Evolutionary conservation across 768 basidiomycete genomes (phyloP).

Genomic region (Lanmaoa pseudosensibilis): DNA sequence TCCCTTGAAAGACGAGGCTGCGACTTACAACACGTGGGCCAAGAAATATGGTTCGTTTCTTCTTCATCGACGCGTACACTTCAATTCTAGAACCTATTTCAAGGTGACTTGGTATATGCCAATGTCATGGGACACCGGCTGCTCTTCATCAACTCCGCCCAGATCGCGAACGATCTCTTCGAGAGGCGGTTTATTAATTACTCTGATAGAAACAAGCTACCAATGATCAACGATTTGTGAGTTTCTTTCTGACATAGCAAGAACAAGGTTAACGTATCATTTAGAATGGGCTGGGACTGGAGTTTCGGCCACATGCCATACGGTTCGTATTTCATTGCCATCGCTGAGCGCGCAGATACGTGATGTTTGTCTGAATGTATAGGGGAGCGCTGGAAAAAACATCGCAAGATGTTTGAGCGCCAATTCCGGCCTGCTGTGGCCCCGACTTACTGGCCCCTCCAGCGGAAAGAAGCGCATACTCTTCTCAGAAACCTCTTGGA

Average conservation of each 20-base stretch:
- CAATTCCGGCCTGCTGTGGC: slow-evolving; percentile 48
- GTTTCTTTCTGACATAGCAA: slow-evolving; percentile 7
- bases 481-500: slow-evolving; percentile 47
- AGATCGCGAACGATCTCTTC: slow-evolving; percentile 51
- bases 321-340: slow-evolving; percentile 27
- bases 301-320: slow-evolving; percentile 58
- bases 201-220: slow-evolving; percentile 48
- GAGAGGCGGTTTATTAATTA: slow-evolving; percentile 57
- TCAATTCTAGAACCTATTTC: background rate
- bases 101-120: slow-evolving; percentile 55
- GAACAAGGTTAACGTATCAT: slow-evolving; percentile 15
- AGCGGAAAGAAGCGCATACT: slow-evolving; percentile 44
- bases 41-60: slow-evolving; percentile 34
- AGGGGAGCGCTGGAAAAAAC: slow-evolving; percentile 54
- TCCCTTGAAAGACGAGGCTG: slow-evolving; percentile 38
- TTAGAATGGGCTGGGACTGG: slow-evolving; percentile 49
- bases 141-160: slow-evolving; percentile 48
- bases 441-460: slow-evolving; percentile 44
- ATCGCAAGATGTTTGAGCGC: slow-evolving; percentile 52
- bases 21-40: slow-evolving; percentile 44
- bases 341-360: background rate
- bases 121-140: slow-evolving; percentile 50
- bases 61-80: background rate
- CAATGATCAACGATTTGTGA: slow-evolving; percentile 53
- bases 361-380: background rate